Conservation (phyloP, 257 asterid species). For the Solanum piurae region DNA sequence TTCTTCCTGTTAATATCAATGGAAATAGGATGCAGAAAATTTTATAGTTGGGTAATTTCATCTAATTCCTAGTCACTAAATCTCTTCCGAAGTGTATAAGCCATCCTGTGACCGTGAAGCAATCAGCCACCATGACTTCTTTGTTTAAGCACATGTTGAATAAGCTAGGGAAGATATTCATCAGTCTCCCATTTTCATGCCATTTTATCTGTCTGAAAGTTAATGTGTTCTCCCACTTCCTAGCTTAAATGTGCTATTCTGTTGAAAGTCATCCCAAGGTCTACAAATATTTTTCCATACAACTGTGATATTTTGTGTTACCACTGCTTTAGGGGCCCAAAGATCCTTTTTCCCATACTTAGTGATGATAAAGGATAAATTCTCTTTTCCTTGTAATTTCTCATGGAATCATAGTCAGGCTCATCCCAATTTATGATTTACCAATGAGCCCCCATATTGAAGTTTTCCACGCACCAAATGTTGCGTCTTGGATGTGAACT, state of each 20-base stretch:
- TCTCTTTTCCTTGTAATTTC: background rate
- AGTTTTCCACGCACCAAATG: background rate
- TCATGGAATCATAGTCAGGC: background rate
- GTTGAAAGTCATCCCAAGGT: background rate
- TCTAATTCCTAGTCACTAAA: background rate
- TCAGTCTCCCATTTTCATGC: background rate
- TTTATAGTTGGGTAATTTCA: background rate
- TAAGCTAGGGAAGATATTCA: background rate
- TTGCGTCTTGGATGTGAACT: background rate
- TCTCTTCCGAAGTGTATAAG: background rate
- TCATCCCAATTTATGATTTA: background rate
- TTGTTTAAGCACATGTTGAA: background rate
- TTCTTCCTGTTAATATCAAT: background rate
- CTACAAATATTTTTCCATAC: background rate
- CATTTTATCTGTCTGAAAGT: background rate
- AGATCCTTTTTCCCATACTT: background rate
- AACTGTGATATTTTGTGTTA: background rate
- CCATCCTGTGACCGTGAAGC: background rate
- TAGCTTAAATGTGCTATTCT: background rate
- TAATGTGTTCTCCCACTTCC: background rate
- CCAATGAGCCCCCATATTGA: background rate
- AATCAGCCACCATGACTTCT: background rate
- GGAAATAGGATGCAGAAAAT: background rate
- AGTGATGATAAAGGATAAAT: background rate
- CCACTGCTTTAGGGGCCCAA: background rate